These are phyloP conservation scores for Paraleonurus japonicus DNA, from an alignment of 257 asterid genomes.

Conservation along the genomic window DNA sequence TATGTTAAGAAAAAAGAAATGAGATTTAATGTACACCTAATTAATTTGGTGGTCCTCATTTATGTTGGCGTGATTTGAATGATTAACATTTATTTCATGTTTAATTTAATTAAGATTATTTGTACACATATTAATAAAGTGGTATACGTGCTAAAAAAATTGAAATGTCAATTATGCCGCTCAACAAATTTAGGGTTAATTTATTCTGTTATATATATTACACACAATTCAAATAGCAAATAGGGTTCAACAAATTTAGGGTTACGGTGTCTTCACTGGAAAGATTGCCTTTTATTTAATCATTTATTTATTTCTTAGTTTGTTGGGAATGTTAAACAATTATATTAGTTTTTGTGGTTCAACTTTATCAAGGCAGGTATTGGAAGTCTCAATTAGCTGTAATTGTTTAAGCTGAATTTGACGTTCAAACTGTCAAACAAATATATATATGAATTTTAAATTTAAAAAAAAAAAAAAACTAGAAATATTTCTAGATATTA, in stretches of 20 bases:
- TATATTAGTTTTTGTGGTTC: conserved; percentile 7
- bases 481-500: conserved; percentile 6
- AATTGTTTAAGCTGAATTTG: conserved; percentile 20
- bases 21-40: background rate
- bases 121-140: background rate
- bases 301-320: conserved; percentile 8
- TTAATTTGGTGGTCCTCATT: conserved; percentile 24
- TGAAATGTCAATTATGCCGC: background rate
- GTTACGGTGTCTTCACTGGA: conserved; percentile 22
- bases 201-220: background rate
- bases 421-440: conserved; percentile 22
- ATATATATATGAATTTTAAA: too few species aligned
- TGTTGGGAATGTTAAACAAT: conserved; percentile 30
- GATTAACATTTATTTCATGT: background rate
- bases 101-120: background rate
- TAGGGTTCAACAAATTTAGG: background rate
- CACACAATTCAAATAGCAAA: too few species aligned
- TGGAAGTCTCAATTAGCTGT: conserved; percentile 41
- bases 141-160: background rate
- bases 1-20: background rate
- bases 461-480: background rate
- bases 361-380: conserved; percentile 42
- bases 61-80: background rate
- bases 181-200: background rate
- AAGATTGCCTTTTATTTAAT: conserved; percentile 3